A percentile compares a stretch with the other conserved stretches of the same genome.
phyloP scores from a whole-genome alignment of 306 rosid species.

The Mimosa pudica region DNA sequence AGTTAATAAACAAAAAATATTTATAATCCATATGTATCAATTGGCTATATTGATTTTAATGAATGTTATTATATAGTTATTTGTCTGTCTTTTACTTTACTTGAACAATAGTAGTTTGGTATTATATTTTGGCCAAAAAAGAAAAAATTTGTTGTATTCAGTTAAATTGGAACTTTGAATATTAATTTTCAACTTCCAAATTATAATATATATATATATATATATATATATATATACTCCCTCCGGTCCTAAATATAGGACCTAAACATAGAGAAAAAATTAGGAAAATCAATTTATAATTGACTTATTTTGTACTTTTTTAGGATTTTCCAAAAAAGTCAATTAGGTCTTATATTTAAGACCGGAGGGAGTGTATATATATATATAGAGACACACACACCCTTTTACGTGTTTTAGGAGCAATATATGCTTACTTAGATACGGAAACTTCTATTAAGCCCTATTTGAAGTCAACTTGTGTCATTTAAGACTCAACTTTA shows the following conservation, averaged over 20 bases:
- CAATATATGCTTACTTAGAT: not conserved
- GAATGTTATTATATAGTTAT: not conserved
- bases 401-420: not conserved
- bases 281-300: no score
- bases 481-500: not conserved
- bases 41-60: not conserved
- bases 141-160: not conserved
- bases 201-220: not conserved
- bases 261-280: no score
- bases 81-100: not conserved
- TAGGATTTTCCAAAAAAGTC: no score
- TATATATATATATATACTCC: no score
- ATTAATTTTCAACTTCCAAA: not conserved
- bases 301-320: no score
- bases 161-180: not conserved
- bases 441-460: not conserved
- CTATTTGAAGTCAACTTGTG: not conserved
- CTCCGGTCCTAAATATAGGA: no score
- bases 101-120: not conserved
- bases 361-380: no score
- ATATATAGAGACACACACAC: no score
- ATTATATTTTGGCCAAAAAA: no score
- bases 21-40: not conserved
- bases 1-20: not conserved
- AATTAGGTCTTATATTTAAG: no score